Evolutionary conservation across 2,329 filamentous ascomycete species (phyloP), one percentile per base, ranked within the genome.

Genomic region (Metarhizium rileyi): DNA sequence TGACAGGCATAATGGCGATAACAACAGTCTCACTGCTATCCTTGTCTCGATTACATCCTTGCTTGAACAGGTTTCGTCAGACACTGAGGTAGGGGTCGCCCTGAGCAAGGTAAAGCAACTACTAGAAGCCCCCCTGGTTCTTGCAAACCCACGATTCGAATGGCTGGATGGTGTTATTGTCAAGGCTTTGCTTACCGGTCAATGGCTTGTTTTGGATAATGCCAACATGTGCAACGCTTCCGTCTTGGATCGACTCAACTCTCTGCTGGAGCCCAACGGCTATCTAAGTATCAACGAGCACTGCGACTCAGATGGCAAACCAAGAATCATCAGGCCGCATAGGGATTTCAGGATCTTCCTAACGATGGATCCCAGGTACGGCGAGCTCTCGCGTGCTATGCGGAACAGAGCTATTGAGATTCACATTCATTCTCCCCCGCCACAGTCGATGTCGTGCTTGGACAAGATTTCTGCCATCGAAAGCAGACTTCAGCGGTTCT

Each of bases 221-320:
- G 93, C 94, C 52, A 98, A 98, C 61, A 77, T 98, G 50, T 98
- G 94, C 70, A 96, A 86, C 60, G 86, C 91, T 23, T 95, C 91
- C 6, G 93, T 98, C 1, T 77, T 98, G 9, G 93, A 98, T 67
- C 80, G 94, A 53, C 72, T 98, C 47, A 98, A 98, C 65, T 97
- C 93, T 0, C 72, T 98, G 8, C 83, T 97, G 7, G 93, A 98
- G 63, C 90, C 90, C 0, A 84, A 90, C 60, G 93, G 93, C 1
- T 83, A 82, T 54, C 72, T 98, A 22, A 89, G 87, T 58, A 86
- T 98, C 63, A 97, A 96, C 59, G 93, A 98, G 64, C 90, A 97
- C 63, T 89, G 87, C 50, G 87, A 83, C 12, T 78, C 82, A 9
- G 83, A 91, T 60, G 91, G 91, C 28, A 83, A 87, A 59, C 86